Percentiles rank a stretch among this genome's conserved stretches.
These are phyloP conservation scores for Tolypocladium sp. DNA, from an alignment of 2,329 filamentous ascomycete species.

Conservation along the genomic window DNA sequence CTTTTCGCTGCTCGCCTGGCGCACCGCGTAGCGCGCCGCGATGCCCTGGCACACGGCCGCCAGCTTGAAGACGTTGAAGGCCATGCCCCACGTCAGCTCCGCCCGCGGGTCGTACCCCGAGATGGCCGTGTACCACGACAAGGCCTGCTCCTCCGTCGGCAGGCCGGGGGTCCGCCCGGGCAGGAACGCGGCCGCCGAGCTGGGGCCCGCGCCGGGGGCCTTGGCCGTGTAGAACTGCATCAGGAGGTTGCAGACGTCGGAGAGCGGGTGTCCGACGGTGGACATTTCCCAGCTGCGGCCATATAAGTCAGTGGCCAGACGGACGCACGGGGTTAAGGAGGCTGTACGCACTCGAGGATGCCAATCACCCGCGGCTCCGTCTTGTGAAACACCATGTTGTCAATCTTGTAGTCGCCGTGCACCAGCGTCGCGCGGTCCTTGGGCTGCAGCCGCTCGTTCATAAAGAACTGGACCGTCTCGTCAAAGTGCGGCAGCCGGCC, in stretches of 20 bases:
- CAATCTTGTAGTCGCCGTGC: constrained; percentile 95
- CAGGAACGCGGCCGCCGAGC: constrained; percentile 43
- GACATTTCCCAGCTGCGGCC: constrained; percentile 82
- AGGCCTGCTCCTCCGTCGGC: constrained; percentile 29
- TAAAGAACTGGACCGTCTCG: constrained; percentile 73
- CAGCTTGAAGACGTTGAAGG: constrained; percentile 53
- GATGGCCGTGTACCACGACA: constrained; percentile 31
- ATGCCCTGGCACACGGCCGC: constrained; percentile 75
- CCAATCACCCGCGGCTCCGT: constrained; percentile 83
- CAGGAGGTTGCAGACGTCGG: constrained; percentile 74
- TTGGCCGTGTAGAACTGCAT: constrained; percentile 29
- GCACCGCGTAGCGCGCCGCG: constrained; percentile 71
- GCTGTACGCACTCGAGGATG: constrained; percentile 61
- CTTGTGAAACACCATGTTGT: constrained; percentile 83
- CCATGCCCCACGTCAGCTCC: constrained; percentile 51
- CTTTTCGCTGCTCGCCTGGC: constrained; percentile 83
- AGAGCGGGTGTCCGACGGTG: constrained; percentile 91
- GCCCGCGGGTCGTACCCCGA: constrained; percentile 62
- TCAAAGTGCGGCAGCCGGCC: constrained; percentile 78
- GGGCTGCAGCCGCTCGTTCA: constrained; percentile 59
- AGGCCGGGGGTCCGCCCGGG: constrained; percentile 58
- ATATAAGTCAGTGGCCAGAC: background rate
- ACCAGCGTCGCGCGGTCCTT: constrained; percentile 70
- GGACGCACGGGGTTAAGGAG: background rate
- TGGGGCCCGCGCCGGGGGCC: constrained; percentile 10